Percentiles rank a stretch among this genome's conserved stretches.
Evolutionary conservation across 164 flowering plant genomes (phyloP).

Genomic region (Tinospora cordifolia): DNA sequence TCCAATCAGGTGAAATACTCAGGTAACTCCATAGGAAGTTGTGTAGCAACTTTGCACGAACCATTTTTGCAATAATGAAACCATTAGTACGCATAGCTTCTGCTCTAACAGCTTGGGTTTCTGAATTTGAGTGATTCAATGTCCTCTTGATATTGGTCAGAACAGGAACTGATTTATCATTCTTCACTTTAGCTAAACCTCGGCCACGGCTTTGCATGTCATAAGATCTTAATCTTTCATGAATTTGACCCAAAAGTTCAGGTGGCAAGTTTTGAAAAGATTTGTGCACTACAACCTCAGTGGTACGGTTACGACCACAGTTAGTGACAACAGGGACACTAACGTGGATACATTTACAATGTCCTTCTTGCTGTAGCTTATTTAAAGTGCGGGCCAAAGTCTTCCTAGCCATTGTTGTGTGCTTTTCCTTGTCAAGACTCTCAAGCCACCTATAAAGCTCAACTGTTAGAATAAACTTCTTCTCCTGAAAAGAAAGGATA

Average conservation of each 20-base stretch:
- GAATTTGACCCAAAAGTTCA: slow-evolving; percentile 55
- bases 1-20: slow-evolving; percentile 39
- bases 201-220: slow-evolving; percentile 57
- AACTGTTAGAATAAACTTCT: slow-evolving; percentile 53
- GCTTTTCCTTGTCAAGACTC: slow-evolving; percentile 62
- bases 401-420: slow-evolving; percentile 57
- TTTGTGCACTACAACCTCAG: slow-evolving; percentile 67
- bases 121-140: slow-evolving; percentile 23
- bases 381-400: slow-evolving; percentile 54
- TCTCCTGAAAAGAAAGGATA: slow-evolving; percentile 39
- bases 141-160: slow-evolving; percentile 50
- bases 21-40: slow-evolving; percentile 63
- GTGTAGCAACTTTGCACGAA: slow-evolving; percentile 80
- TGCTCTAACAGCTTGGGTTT: slow-evolving; percentile 33
- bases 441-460: slow-evolving; percentile 78
- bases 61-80: slow-evolving; percentile 79
- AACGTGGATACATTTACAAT: slow-evolving; percentile 49
- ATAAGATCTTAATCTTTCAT: slow-evolving; percentile 66
- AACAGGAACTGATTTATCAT: slow-evolving; percentile 43
- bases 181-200: slow-evolving; percentile 35
- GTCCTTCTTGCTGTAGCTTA: slow-evolving; percentile 74
- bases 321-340: slow-evolving; percentile 68
- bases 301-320: slow-evolving; percentile 45
- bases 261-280: slow-evolving; percentile 46
- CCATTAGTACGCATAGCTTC: slow-evolving; percentile 86